phyloP scores from a whole-genome alignment of 768 basidiomycete species.

The Steccherinum ochraceum region DNA sequence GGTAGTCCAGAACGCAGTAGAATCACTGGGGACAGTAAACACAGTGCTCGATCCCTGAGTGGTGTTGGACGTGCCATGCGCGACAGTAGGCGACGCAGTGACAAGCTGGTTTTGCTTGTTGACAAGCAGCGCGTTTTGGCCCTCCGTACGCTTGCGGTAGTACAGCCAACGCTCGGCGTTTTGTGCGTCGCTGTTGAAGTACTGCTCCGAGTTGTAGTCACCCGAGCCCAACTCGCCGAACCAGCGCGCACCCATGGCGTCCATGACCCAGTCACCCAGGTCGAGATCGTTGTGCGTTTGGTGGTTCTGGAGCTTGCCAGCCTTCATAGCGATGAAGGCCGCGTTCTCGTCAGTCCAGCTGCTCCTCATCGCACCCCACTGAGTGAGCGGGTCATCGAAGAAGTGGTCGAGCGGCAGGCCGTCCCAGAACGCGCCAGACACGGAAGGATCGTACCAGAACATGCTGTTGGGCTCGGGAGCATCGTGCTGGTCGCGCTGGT shows the following conservation, averaged over 20 bases:
- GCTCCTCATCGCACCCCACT: constrained; percentile 89
- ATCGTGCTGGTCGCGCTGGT: constrained; percentile 80
- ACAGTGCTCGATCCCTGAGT: constrained; percentile 84
- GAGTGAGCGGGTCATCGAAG: constrained; percentile 66
- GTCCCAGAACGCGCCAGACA: constrained; percentile 90
- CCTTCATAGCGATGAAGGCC: constrained; percentile 84
- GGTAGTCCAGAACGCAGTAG: constrained; percentile 77
- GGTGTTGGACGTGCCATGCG: constrained; percentile 46
- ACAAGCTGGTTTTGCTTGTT: constrained; percentile 78
- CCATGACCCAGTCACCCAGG: constrained; percentile 90
- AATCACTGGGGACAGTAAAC: constrained; percentile 48
- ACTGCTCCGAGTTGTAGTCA: constrained; percentile 69
- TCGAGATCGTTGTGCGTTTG: constrained; percentile 97
- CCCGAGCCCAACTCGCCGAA: constrained; percentile 91
- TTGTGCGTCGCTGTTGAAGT: constrained; percentile 76
- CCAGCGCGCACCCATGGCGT: constrained; percentile 91
- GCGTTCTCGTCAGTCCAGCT: constrained; percentile 88
- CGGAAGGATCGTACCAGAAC: constrained; percentile 89
- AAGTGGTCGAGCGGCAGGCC: constrained; percentile 73
- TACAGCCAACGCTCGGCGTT: constrained; percentile 76
- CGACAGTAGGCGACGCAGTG: constrained; percentile 48
- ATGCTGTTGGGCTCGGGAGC: constrained; percentile 49
- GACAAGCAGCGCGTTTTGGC: constrained; percentile 91
- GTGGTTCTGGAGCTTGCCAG: constrained; percentile 71
- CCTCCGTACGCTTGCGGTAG: constrained; percentile 95